These are phyloP conservation scores for Amorphotheca resinae DNA, from an alignment of 495 filamentous ascomycete species.

Conservation along the genomic window DNA sequence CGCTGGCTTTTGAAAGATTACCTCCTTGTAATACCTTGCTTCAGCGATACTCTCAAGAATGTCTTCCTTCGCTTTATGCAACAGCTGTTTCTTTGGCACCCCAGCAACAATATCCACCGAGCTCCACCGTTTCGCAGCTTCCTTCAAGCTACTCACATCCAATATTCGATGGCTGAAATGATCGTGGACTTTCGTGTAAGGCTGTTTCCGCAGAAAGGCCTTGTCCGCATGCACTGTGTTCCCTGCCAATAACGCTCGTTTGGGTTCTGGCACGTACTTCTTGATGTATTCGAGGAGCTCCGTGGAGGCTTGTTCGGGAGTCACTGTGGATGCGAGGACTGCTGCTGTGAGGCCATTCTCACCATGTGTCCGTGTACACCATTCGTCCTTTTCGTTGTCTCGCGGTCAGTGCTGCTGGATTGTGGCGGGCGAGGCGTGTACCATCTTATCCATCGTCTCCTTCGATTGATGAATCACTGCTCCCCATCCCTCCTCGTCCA, in stretches of 20 bases:
- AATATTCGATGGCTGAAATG: conserved; percentile 82
- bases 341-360: conserved; percentile 68
- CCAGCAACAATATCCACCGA: conserved; percentile 39
- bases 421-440: conserved; percentile 1
- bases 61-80: conserved; percentile 78
- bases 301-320: conserved; percentile 56
- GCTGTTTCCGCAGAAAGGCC: conserved; percentile 61
- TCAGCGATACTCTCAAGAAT: conserved; percentile 93
- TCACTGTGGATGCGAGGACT: conserved; percentile 61
- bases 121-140: conserved; percentile 76
- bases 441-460: conserved; percentile 62
- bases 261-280: conserved; percentile 48
- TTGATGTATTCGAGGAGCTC: conserved; percentile 68
- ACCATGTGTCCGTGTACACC: conserved; percentile 45
- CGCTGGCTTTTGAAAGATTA: conserved; percentile 36
- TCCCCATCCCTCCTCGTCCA: conserved; percentile 71
- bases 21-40: conserved; percentile 64
- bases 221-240: conserved; percentile 88
- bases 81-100: conserved; percentile 56
- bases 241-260: conserved; percentile 65
- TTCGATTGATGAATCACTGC: conserved; percentile 64
- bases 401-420: conserved; percentile 4
- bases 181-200: conserved; percentile 58
- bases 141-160: conserved; percentile 85
- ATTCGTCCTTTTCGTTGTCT: conserved; percentile 28